Evolutionary conservation across 2,329 filamentous ascomycete species (phyloP), one percentile per base, ranked within the genome.

Genomic region (Fusarium graminum): DNA sequence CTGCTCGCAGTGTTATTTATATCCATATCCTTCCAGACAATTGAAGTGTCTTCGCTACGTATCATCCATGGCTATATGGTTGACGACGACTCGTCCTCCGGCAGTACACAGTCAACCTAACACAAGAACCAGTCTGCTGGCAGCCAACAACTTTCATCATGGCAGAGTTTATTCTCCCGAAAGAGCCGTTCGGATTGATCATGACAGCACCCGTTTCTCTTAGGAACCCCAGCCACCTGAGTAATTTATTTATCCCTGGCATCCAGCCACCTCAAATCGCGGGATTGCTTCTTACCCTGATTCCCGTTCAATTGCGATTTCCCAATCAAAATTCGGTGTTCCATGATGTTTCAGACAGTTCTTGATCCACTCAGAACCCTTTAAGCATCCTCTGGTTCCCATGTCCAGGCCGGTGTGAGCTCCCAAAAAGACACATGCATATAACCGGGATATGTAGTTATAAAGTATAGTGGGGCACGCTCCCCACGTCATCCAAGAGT

Each of bases 401-500:
- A 41, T 36, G 25, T 17, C 32, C 32, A 38, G 9, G n/a, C 17
- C 44, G 34, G 32, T 10, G 22, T 22, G 25, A 54, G 7, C 29
- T 63, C 58, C 34, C 40, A 46, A 38, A 50, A 38, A 50, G 39
- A 12, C 38, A 47, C 38, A 56, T 61, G 63, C 41, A 38, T 29
- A 34, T 62, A 67, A 50, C 43, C 63, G 10, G 9, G 39, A 59
- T 63, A 69, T 68, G 66, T 67, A 68, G 43, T 53, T 60, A 68
- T 14, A 53, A 50, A 25, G 42, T 32, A 57, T 52, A 55, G 68
- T 68, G 68, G 70, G 59, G 68, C 64, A 50, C 25, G 8, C 42
- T 59, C 63, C 68, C 72, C 73, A 72, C 71, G 73, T 73, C 73
- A 74, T 67, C 66, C 59, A 65, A 66, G 36, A 71, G 61, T 56